Conservation (phyloP, 495 filamentous ascomycete species). For the Aspergillus sclerotioniger region DNA sequence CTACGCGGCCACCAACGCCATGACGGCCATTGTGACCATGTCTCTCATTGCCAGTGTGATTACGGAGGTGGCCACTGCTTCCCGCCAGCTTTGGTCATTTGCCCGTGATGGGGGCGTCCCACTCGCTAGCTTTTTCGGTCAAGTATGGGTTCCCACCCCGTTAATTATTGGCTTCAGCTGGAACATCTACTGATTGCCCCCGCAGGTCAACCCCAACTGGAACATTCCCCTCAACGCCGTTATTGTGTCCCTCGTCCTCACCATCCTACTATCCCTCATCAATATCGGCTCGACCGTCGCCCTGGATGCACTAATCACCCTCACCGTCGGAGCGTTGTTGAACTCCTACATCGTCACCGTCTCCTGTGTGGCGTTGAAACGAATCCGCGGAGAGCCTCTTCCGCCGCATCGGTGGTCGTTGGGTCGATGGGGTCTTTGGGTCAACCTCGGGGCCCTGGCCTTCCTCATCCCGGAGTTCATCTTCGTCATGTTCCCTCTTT, state of each 20-base stretch:
- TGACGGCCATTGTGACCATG: not conserved
- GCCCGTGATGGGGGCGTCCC: not conserved
- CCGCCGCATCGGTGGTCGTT: not conserved
- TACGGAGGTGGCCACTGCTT: not conserved
- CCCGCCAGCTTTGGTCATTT: not conserved
- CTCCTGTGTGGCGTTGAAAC: not conserved
- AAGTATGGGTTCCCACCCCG: not conserved
- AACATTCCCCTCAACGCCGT: constrained; percentile 51
- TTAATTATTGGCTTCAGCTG: not conserved
- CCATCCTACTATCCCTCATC: constrained; percentile 53
- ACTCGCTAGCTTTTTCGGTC: not conserved
- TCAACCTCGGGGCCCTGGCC: not conserved
- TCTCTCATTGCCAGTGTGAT: not conserved
- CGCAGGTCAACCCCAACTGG: constrained; percentile 25
- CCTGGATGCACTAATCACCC: constrained; percentile 54
- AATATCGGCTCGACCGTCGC: constrained; percentile 57
- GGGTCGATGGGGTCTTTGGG: not conserved
- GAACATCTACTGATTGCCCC: not conserved
- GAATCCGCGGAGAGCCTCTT: not conserved
- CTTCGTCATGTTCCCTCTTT: not conserved
- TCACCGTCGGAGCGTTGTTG: constrained; percentile 40
- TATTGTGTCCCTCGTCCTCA: constrained; percentile 42
- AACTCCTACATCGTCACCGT: constrained; percentile 38
- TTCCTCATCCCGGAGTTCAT: not conserved
- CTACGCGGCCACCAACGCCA: not conserved